These are phyloP conservation scores for Saturnispora sekii DNA, from an alignment of 805 yeast species.

Conservation along the genomic window DNA sequence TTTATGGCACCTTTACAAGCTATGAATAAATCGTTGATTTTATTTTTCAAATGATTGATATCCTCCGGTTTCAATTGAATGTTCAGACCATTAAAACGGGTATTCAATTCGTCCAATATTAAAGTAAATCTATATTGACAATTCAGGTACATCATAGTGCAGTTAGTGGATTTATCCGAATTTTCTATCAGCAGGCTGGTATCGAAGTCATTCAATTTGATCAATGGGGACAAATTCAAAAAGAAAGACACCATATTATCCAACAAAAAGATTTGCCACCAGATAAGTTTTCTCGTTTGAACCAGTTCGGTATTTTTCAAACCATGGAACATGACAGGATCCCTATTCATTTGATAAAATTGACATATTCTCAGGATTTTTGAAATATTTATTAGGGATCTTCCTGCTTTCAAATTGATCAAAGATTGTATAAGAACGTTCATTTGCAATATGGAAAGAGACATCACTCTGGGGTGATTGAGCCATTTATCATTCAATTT, in stretches of 20 bases:
- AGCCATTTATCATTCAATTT: slow-evolving; percentile 13
- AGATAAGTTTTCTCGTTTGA: slow-evolving; percentile 45
- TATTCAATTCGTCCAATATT: slow-evolving; percentile 44
- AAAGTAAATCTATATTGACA: slow-evolving; percentile 28
- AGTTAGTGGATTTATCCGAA: slow-evolving; percentile 8
- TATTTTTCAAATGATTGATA: slow-evolving; percentile 35
- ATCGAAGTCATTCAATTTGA: slow-evolving; percentile 20
- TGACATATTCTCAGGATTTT: slow-evolving; percentile 20
- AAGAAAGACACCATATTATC: slow-evolving; percentile 34
- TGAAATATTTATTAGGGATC: slow-evolving; percentile 17
- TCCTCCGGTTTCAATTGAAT: slow-evolving; percentile 32
- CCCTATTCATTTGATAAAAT: slow-evolving; percentile 40
- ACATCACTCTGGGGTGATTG: slow-evolving; percentile 19
- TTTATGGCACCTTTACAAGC: slow-evolving; percentile 41
- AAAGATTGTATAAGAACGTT: slow-evolving; percentile 19
- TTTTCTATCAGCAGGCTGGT: slow-evolving; percentile 19
- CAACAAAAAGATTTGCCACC: slow-evolving; percentile 59
- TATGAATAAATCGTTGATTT: slow-evolving; percentile 41
- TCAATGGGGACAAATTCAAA: slow-evolving; percentile 17
- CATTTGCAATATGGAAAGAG: slow-evolving; percentile 17
- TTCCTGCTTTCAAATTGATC: slow-evolving; percentile 19
- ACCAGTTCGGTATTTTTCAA: slow-evolving; percentile 39
- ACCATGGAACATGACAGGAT: slow-evolving; percentile 45
- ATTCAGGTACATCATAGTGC: slow-evolving; percentile 16
- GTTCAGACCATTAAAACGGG: slow-evolving; percentile 39